Base-by-base conservation (phyloP, 805 yeast species). In the Starmerella khaoyaiensis region DNA sequence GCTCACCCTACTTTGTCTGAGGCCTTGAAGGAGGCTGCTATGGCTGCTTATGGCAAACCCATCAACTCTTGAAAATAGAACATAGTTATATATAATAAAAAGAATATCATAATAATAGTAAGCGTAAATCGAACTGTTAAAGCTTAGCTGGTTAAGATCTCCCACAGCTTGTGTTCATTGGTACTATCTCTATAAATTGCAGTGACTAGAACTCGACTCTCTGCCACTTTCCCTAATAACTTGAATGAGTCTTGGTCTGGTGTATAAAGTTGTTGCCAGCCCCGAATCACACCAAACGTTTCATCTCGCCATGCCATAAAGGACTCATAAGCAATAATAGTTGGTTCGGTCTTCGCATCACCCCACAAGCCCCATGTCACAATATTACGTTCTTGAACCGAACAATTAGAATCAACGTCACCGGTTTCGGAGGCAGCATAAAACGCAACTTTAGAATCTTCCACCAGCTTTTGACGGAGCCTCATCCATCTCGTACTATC, bases 1-100 rank as follows among this genome's bases (percentile, higher is more conserved):
- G 97, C 98, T 41, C 99, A 90, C 66, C 99, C 99, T 61, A 90
- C 99, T 25, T 69, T 90, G 51, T 71, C 94, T 20, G 99, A 90
- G 71, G 97, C 97, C 16, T 80, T 87, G 72, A 87, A 87, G 69
- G 98, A 90, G 69, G 97, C 95, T 52, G 93, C 93, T 52, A 68
- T 83, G 69, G 79, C 93, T 46, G 79, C 94, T 36, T 84, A 75
- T 60, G 87, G 71, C 40, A 83, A 86, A 69, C 82, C 97, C 58
- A 72, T 87, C 63, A 86, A 87, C 74, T 78, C 75, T 51, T 81
- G 73, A 57, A 28, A n/a, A n/a, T n/a, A n/a, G n/a, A n/a, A n/a
- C n/a, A n/a, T n/a, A n/a, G n/a, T n/a, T n/a, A n/a, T n/a, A n/a
- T n/a, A n/a, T n/a, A n/a, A n/a, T n/a, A n/a, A n/a, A n/a, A n/a